phyloP scores from a whole-genome alignment of 2,329 filamentous ascomycete species.

The Colletotrichum sp. region DNA sequence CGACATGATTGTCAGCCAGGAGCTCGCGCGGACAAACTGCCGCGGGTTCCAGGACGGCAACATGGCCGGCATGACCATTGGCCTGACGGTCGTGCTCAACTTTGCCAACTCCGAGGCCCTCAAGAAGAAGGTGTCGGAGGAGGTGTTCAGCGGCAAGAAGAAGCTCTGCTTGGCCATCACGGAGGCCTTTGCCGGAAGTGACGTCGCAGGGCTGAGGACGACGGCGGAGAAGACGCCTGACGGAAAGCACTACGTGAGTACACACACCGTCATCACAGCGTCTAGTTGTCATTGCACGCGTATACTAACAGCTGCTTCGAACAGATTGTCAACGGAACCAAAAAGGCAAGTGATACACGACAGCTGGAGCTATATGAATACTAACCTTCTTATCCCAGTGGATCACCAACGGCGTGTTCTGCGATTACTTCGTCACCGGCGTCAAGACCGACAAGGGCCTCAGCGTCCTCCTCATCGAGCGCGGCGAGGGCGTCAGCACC shows the following conservation, averaged over 20 bases:
- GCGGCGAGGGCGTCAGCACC: slow-evolving; percentile 77
- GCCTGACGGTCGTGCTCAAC: slow-evolving; percentile 79
- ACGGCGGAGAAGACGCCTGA: slow-evolving; percentile 79
- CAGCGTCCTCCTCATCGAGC: slow-evolving; percentile 76
- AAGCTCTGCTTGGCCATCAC: slow-evolving; percentile 90
- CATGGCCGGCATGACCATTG: slow-evolving; percentile 86
- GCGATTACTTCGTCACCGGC: slow-evolving; percentile 83
- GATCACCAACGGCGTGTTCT: slow-evolving; percentile 75
- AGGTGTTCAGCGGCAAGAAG: slow-evolving; percentile 81
- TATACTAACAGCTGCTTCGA: background rate
- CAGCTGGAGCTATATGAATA: background rate
- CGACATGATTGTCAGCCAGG: slow-evolving; percentile 78
- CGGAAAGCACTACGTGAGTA: slow-evolving; percentile 72
- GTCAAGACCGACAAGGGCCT: slow-evolving; percentile 82
- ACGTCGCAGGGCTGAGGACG: slow-evolving; percentile 80
- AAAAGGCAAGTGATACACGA: slow-evolving; percentile 57
- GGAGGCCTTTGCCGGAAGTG: slow-evolving; percentile 85
- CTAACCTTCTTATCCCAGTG: background rate
- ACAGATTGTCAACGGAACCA: slow-evolving; percentile 70
- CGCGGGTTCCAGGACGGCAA: slow-evolving; percentile 87
- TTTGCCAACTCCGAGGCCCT: slow-evolving; percentile 73
- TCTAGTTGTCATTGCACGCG: background rate
- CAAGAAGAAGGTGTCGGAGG: slow-evolving; percentile 70
- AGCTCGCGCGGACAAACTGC: slow-evolving; percentile 72
- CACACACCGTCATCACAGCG: slow-evolving; percentile 18